Evolutionary conservation across 495 filamentous ascomycete genomes (phyloP), one percentile per base, ranked within the genome.

Genomic region (Podospora anserina): DNA sequence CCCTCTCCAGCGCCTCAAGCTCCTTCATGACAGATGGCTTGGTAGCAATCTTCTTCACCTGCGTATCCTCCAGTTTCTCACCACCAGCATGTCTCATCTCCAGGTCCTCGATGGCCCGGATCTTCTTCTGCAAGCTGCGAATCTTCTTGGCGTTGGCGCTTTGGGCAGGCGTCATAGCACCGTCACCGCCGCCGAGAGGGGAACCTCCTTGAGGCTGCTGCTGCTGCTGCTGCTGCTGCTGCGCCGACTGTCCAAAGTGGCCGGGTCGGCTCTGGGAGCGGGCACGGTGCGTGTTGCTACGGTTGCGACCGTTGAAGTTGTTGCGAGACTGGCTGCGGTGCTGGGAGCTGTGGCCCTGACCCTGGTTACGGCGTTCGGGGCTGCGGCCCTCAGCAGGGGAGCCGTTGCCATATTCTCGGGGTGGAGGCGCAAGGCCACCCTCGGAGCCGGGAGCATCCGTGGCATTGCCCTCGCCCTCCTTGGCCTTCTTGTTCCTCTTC

Each of bases 401-500:
- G 54, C 70, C 73, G 64, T 65, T 69, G 32, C 79, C 76, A 70
- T 77, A 68, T 62, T 81, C 77, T 63, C 77, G 74, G 72, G 78
- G 54, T 11, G 82, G 81, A 30, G 80, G 80, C 27, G 82, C 80
- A 16, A 82, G 73, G 20, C 80, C 78, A 58, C 74, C 77, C 13
- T 75, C 73, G 28, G 64, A 58, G 28, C 70, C 74, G 2, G 61
- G 70, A 49, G 60, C 66, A n/a, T 68, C 72, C 61, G 75, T 80
- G 67, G 69, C 78, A 70, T 79, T 91, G 5, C 85, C 86, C 30
- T 94, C 92, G 78, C 93, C 95, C 30, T 88, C 87, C 79, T 97
- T 98, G 85, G 96, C 97, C 65, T 93, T 94, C 76, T 94, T 86
- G 86, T 99, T 99, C 87, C 97, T 98, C 88, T 97, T 97, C 82